Conservation (phyloP, 306 rosid genomes). For the Glycyrrhiza uralensis region DNA sequence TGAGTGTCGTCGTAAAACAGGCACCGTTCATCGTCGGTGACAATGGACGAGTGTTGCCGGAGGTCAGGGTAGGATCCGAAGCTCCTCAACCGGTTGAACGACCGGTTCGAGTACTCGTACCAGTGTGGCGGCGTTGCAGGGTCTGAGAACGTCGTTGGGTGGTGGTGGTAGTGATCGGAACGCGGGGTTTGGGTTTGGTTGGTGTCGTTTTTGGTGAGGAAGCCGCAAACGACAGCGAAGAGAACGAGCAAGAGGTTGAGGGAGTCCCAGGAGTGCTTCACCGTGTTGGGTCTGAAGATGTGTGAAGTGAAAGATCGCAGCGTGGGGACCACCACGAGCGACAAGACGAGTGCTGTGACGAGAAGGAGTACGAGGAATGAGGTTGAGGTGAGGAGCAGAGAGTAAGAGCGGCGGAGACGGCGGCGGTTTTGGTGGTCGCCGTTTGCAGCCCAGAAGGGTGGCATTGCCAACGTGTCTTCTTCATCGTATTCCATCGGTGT, state of each 20-base stretch:
- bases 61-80: constrained; percentile 77
- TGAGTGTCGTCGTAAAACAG: constrained; percentile 48
- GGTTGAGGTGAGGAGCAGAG: constrained; percentile 48
- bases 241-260: constrained; percentile 76
- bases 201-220: constrained; percentile 52
- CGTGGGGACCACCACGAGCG: constrained; percentile 49
- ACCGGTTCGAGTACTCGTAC: constrained; percentile 31
- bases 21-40: constrained; percentile 41
- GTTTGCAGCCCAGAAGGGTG: constrained; percentile 62
- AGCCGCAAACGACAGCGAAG: constrained; percentile 85
- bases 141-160: constrained; percentile 15
- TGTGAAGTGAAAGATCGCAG: constrained; percentile 50
- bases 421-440: constrained; percentile 20
- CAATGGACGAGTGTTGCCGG: constrained; percentile 43
- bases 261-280: constrained; percentile 73
- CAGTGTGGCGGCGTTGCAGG: constrained; percentile 48
- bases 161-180: neutral
- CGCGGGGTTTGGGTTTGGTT: constrained; percentile 20
- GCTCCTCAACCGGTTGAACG: constrained; percentile 44
- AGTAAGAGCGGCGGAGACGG: constrained; percentile 53
- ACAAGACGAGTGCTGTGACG: constrained; percentile 34
- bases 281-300: constrained; percentile 54
- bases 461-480: constrained; percentile 33
- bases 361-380: constrained; percentile 39
- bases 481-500: constrained; percentile 44